Conservation (phyloP, 345 rosid species). For the Dimocarpus longan region DNA sequence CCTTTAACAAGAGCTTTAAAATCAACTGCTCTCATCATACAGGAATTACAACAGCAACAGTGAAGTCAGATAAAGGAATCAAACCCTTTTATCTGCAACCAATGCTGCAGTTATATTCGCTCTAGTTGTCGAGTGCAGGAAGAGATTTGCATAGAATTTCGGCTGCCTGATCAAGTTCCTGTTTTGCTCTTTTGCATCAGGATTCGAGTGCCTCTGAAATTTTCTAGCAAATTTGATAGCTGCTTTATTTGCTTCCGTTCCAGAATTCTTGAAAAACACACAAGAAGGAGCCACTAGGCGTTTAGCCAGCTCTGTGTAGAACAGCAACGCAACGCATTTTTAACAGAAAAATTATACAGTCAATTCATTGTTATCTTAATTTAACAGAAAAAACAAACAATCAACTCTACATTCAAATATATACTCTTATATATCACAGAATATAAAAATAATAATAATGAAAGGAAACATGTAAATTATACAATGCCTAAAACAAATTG, state of each 20-base stretch:
- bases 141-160: constrained; percentile 47
- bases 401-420: not conserved
- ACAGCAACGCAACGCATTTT: constrained; percentile 4
- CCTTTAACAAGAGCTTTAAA: no score
- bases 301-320: constrained; percentile 81
- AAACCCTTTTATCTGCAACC: not conserved
- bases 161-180: constrained; percentile 67
- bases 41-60: not conserved
- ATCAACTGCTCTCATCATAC: not conserved
- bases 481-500: not conserved
- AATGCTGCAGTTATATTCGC: not conserved
- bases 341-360: not conserved
- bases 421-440: not conserved
- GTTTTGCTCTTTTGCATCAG: constrained; percentile 53
- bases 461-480: not conserved
- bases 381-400: not conserved
- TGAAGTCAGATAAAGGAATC: not conserved
- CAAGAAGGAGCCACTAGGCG: constrained; percentile 72
- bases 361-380: not conserved
- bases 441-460: not conserved
- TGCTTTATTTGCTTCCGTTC: constrained; percentile 96
- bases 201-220: constrained; percentile 66
- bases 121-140: constrained; percentile 25
- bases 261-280: constrained; percentile 85
- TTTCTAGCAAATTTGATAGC: constrained; percentile 93